Evolutionary conservation across 805 yeast genomes (phyloP).

Genomic region (Danielia oregonensis): DNA sequence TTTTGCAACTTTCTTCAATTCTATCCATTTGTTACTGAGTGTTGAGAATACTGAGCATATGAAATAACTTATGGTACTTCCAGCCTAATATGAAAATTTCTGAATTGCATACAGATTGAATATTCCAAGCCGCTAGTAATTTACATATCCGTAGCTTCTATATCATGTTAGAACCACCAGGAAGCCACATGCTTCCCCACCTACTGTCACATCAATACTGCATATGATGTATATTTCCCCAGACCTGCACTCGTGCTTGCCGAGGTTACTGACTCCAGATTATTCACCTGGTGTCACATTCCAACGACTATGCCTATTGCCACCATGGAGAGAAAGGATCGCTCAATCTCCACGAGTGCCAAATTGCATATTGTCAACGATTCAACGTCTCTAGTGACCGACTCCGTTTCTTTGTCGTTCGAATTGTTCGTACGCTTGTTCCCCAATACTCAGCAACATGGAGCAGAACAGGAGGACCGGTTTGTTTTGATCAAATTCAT

Average conservation of each 20-base stretch:
- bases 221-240: conserved; percentile 2
- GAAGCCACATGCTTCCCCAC: too few relatives aligned
- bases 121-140: too few relatives aligned
- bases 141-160: too few relatives aligned
- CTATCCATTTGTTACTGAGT: too few relatives aligned
- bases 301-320: conserved; percentile 14
- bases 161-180: too few relatives aligned
- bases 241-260: conserved; percentile 1
- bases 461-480: conserved; percentile 7
- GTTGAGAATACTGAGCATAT: too few relatives aligned
- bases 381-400: conserved; percentile 21
- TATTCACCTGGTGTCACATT: too few relatives aligned
- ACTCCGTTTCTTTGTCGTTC: conserved; percentile 29
- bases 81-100: too few relatives aligned
- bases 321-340: not conserved
- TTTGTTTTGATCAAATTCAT: conserved; percentile 34
- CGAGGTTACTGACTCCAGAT: conserved; percentile 1
- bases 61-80: too few relatives aligned
- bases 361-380: conserved; percentile 31
- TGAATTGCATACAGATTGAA: too few relatives aligned
- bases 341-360: conserved; percentile 24
- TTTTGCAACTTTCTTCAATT: too few relatives aligned
- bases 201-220: not conserved
- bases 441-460: conserved; percentile 17
- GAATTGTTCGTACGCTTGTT: conserved; percentile 32